Percentiles rank a stretch among this genome's conserved stretches.
phyloP scores from a whole-genome alignment of 768 basidiomycete genomes.

The Amanita inopinata region DNA sequence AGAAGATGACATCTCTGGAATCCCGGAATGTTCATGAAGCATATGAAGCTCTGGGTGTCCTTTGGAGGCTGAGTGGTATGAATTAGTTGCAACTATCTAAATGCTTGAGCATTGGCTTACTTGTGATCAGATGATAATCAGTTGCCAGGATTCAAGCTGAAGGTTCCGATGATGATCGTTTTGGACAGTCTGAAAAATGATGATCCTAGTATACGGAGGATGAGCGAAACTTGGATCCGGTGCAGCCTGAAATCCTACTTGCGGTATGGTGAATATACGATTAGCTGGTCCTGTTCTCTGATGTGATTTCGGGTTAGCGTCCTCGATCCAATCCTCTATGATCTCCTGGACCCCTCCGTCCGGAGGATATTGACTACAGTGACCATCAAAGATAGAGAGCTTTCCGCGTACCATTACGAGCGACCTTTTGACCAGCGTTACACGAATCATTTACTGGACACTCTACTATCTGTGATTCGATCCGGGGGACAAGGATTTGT shows the following conservation, averaged over 20 bases:
- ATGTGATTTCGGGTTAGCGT: slow-evolving; percentile 37
- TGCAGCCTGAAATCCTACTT: slow-evolving; percentile 87
- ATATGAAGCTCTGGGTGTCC: slow-evolving; percentile 82
- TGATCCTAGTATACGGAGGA: slow-evolving; percentile 62
- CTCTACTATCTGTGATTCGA: slow-evolving; percentile 63
- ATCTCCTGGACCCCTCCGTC: slow-evolving; percentile 64
- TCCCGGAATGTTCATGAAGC: slow-evolving; percentile 39
- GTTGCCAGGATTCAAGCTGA: slow-evolving; percentile 75
- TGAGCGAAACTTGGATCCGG: slow-evolving; percentile 96
- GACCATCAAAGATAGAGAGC: slow-evolving; percentile 54
- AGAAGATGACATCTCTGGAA: slow-evolving; percentile 52
- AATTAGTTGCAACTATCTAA: too few relatives aligned
- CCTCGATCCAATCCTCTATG: slow-evolving; percentile 78
- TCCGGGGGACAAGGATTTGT: slow-evolving; percentile 89
- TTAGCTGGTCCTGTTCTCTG: slow-evolving; percentile 8
- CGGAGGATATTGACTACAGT: slow-evolving; percentile 36
- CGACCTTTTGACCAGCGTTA: slow-evolving; percentile 71
- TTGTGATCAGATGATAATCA: slow-evolving; percentile 58
- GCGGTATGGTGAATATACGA: slow-evolving; percentile 38
- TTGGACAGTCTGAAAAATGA: slow-evolving; percentile 74
- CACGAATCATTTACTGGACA: slow-evolving; percentile 65
- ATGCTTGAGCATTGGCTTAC: neutral
- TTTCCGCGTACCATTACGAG: slow-evolving; percentile 62
- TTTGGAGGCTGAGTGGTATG: slow-evolving; percentile 85
- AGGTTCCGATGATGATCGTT: slow-evolving; percentile 80